Conservation (phyloP, 768 basidiomycete species). For the Tylopilus vinaceipallidus region DNA sequence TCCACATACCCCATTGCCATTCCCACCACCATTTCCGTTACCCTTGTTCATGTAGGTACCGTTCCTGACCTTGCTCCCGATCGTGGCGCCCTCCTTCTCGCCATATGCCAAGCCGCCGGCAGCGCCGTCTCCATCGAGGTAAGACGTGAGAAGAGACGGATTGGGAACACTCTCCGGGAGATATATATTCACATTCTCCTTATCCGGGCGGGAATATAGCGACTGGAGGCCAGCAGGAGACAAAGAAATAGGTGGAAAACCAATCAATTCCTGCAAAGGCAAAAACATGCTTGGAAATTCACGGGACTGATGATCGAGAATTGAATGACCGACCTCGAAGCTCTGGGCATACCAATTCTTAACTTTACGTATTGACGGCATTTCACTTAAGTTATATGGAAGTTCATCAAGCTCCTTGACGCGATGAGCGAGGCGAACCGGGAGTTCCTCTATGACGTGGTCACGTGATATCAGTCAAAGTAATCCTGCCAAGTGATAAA, state of each 20-base stretch:
- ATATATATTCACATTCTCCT: conserved; percentile 17
- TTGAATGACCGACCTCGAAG: conserved; percentile 11
- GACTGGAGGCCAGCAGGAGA: conserved; percentile 15
- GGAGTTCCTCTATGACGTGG: conserved; percentile 12
- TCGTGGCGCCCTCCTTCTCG: conserved; percentile 8
- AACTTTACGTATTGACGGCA: conserved; percentile 18
- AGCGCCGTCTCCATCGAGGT: conserved; percentile 30
- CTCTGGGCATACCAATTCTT: conserved; percentile 21
- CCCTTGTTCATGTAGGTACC: conserved; percentile 9
- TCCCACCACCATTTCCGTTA: conserved; percentile 24
- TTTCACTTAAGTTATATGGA: conserved; percentile 16
- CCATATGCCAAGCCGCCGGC: conserved; percentile 13
- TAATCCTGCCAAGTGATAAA: too few relatives aligned
- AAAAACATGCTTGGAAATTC: too few relatives aligned
- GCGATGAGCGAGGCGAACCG: conserved; percentile 16
- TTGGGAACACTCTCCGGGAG: conserved; percentile 15
- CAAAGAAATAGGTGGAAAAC: conserved; percentile 12
- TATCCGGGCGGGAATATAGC: conserved; percentile 8
- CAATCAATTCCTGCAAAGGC: conserved; percentile 11
- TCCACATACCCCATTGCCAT: conserved; percentile 8
- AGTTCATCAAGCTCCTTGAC: conserved; percentile 20
- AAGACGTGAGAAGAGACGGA: conserved; percentile 15
- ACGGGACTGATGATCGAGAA: too few relatives aligned
- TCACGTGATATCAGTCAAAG: neutral
- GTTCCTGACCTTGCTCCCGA: conserved; percentile 13